These are phyloP conservation scores for Teratosphaeria nubilosa DNA, from an alignment of 2,329 filamentous ascomycete genomes.

Conservation along the genomic window DNA sequence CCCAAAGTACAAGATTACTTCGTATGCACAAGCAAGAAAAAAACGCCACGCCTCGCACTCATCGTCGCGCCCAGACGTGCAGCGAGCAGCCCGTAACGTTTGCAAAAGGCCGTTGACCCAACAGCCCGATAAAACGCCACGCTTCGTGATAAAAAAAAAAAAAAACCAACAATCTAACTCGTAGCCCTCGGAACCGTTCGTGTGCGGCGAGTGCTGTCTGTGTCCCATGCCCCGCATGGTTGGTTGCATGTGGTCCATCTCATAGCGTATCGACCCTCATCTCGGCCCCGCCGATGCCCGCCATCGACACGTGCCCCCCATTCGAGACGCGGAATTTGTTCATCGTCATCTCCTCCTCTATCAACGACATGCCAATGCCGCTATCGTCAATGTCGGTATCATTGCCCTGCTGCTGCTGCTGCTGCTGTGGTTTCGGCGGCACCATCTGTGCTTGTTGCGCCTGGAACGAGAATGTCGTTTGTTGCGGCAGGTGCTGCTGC, in stretches of 20 bases:
- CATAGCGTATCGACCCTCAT: neutral
- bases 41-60: neutral
- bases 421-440: constrained; percentile 2
- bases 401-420: constrained; percentile 3
- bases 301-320: neutral
- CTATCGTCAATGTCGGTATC: constrained; percentile 28
- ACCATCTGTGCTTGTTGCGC: neutral
- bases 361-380: constrained; percentile 28
- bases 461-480: neutral
- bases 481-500: constrained; percentile 1
- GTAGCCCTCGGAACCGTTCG: neutral
- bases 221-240: neutral
- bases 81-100: no score
- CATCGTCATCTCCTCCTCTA: constrained; percentile 15
- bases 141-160: neutral
- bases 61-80: no score
- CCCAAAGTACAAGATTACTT: neutral
- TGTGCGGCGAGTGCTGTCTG: neutral
- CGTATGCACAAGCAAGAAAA: no score
- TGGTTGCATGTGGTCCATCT: no score
- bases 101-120: neutral
- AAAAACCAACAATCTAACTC: no score
- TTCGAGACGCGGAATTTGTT: neutral
- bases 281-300: neutral
- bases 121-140: neutral